Evolutionary conservation across 2,329 filamentous ascomycete species (phyloP), one percentile per base, ranked within the genome.

Genomic region (Penicillium sclerotiorum): DNA sequence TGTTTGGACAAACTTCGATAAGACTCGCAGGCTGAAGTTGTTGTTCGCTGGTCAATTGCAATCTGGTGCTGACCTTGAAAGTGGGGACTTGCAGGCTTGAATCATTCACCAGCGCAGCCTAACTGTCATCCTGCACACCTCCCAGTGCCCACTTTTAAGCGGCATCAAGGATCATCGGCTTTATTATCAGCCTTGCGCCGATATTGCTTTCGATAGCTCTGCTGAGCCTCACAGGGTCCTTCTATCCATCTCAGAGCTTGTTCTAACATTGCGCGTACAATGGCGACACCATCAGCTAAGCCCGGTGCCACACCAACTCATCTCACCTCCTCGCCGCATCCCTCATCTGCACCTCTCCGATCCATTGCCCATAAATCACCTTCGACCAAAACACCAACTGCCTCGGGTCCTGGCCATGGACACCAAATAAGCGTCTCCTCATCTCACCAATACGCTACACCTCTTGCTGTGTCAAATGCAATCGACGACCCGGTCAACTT

Each of bases 211-310:
- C 13, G 20, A 25, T 27, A 15, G 35, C 32, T 22, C 20, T 6
- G 12, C 21, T 39, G 17, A 13, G 8, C 7, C 35, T 37, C 18
- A 38, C 13, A 6, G 4, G 32, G 33, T 12, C n/a, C 15, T 11
- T 21, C 9, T 12, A 13, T 21, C 12, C 8, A 12, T 7, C 13
- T 18, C 6, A 18, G 23, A 21, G 8, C 8, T 30, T 30, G 25
- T 18, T 20, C 13, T 8, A 3, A 27, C 11, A 6, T 47, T 40
- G 28, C 23, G 48, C 38, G 20, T 17, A 60, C 12, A 48, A 77
- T 77, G 74, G 72, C 74, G 25, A 77, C 74, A 21, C 74, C 74
- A 11, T 74, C 73, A 22, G 70, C 73, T 21, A 76, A 73, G 51
- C 70, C 71, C 21, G 72, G 65, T 45, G 65, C 72, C 27, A 76